Evolutionary conservation across 164 flowering plant species (phyloP).

Genomic region (Liquidambar formosana): DNA sequence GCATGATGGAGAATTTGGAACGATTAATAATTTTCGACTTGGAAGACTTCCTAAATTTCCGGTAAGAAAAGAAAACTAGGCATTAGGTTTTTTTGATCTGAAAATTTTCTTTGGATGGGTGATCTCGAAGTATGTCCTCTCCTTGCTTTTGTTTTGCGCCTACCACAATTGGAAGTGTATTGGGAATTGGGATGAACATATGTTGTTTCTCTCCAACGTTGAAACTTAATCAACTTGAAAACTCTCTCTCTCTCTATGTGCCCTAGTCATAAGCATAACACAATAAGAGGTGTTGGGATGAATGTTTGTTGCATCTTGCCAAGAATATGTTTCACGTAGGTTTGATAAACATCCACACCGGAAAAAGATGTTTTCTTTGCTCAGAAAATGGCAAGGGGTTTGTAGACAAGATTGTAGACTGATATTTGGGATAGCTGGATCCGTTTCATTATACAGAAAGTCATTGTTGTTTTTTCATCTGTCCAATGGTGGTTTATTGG

Average conservation of each 20-base stretch:
- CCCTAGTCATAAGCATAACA: too few relatives aligned
- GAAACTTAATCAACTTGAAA: too few relatives aligned
- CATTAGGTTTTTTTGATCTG: neutral
- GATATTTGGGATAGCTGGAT: neutral
- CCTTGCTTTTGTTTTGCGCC: too few relatives aligned
- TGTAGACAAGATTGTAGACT: neutral
- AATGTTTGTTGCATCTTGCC: too few relatives aligned
- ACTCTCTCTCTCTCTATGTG: too few relatives aligned
- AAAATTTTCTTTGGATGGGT: too few relatives aligned
- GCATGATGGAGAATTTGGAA: slow-evolving; percentile 98
- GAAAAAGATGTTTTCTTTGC: too few relatives aligned
- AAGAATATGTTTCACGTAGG: too few relatives aligned
- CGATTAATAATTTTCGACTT: slow-evolving; percentile 95
- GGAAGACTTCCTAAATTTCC: slow-evolving; percentile 93
- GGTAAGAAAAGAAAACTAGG: slow-evolving; percentile 32
- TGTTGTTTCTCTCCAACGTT: neutral
- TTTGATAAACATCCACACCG: too few relatives aligned
- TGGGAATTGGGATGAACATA: neutral
- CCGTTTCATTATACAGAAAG: neutral
- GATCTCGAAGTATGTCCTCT: too few relatives aligned
- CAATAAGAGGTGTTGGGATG: too few relatives aligned
- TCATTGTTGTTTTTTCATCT: neutral
- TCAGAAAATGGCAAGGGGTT: too few relatives aligned
- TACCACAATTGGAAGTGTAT: neutral
- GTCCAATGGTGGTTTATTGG: neutral